Conservation (phyloP, 2,329 filamentous ascomycete species). For the Xylaria polymorpha region DNA sequence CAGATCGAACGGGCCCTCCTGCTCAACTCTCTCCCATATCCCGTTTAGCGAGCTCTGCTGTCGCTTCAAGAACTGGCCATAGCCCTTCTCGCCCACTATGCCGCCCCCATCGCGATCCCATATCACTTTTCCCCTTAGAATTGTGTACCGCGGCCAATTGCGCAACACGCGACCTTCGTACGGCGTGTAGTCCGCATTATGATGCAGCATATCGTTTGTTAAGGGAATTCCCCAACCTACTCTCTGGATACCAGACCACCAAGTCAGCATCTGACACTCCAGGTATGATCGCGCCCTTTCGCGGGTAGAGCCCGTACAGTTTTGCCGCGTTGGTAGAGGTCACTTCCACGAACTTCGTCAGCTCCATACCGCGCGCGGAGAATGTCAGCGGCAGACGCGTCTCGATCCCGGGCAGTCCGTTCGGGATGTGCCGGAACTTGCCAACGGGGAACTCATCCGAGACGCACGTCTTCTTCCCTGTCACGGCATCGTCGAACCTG, state of each 20-base stretch:
- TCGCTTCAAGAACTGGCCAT: conserved; percentile 40
- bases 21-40: conserved; percentile 49
- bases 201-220: conserved; percentile 67
- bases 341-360: conserved; percentile 65
- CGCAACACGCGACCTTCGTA: conserved; percentile 67
- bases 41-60: conserved; percentile 34
- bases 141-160: conserved; percentile 72
- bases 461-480: conserved; percentile 62
- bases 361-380: conserved; percentile 53
- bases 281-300: conserved; percentile 62
- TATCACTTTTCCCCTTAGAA: conserved; percentile 67
- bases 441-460: conserved; percentile 56
- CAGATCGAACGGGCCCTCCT: conserved; percentile 40
- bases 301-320: conserved; percentile 65
- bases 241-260: conserved; percentile 67
- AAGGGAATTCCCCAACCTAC: conserved; percentile 56
- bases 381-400: conserved; percentile 64
- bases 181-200: conserved; percentile 71
- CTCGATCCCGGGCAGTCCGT: conserved; percentile 68
- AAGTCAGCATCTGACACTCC: conserved; percentile 67
- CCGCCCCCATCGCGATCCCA: conserved; percentile 67
- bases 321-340: conserved; percentile 67
- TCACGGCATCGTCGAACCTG: conserved; percentile 58
- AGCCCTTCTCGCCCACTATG: conserved; percentile 50
- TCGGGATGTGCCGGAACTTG: conserved; percentile 68